Evolutionary conservation across 768 basidiomycete genomes (phyloP), one percentile per base, ranked within the genome.

Genomic region (Mrakia frigida): DNA sequence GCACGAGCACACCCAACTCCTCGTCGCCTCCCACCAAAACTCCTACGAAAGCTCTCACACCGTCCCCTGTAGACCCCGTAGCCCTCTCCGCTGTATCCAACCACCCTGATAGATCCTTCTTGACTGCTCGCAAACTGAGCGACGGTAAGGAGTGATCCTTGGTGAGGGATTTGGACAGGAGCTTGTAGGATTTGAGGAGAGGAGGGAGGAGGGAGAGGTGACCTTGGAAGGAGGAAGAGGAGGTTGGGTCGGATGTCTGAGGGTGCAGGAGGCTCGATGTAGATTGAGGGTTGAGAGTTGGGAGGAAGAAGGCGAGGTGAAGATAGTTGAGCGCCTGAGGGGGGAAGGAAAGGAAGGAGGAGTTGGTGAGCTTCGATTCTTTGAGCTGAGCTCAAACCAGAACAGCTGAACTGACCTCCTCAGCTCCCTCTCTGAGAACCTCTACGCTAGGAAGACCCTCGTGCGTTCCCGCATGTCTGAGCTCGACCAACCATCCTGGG

Each of bases 381-480:
- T 18, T 80, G 70, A 41, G 39, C 46, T 50, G 80, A 79, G 1
- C 78, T 79, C 39, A 65, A 70, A 37, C 41, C 9, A 25, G 71
- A 9, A 67, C 31, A 77, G 77, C 70, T 78, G 25, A 25, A 65
- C 73, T 56, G 37, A 88, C 93, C 87, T 95, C 90, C 74, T 86
- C 85, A 43, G 90, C 88, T 0, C 90, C 94, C 76, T 92, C 89
- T 73, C 91, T 87, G 25, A 97, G 86, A 6, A 94, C 83, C 73
- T 90, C 89, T 14, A 98, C 85, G 79, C 90, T 90, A 0, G 96
- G 97, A 18, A 98, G 84, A 77, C 96, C 93, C 81, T 98, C 96
- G 81, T 98, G 97, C 1, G 97, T 99, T 18, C 93, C 92, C 37
- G 93, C 92, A 84, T 98, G 97, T 56, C 97, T 87, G 16, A 98